Evolutionary conservation across 306 rosid species (phyloP), one percentile per base, ranked within the genome.

Genomic region (Cicer bijugum): DNA sequence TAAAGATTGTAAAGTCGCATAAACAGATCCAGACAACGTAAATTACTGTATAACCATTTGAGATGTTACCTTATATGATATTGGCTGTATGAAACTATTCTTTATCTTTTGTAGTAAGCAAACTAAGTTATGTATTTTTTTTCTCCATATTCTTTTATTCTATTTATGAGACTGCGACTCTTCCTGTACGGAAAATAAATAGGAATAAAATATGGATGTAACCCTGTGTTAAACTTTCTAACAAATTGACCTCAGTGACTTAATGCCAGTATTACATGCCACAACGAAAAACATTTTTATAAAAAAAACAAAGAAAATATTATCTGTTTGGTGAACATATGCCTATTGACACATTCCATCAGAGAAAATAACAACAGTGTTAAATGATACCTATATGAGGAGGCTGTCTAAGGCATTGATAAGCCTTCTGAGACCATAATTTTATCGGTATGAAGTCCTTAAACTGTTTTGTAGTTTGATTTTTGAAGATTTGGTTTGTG

Each of bases 331-430:
- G 55, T 53, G n/a, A 37, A 23, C 8, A 38, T 55, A 28, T 38
- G 37, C 50, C 3, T 67, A 57, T 69, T 1, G 7, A 12, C 58
- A 12, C 51, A 59, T 69, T 48, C 48, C 42, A 55, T 39, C 39
- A 40, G 46, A 19, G 40, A 60, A 37, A 60, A 72, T 65, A 37
- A 43, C 53, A 16, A 72, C 48, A 4, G 11, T 79, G 56, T 23
- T 70, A 62, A 39, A 64, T 65, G 51, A 46, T 65, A 56, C 55
- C 52, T 11, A 14, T 52, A 17, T 9, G 60, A 43, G 67, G 71
- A 64, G 65, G 67, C 59, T 50, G 33, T 70, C 47, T 39, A 39
- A 46, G 74, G 59, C 75, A 44, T 76, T 38, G 40, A 9, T 66
- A 57, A 68, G 44, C 73, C 45, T 19, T 14, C 9, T 20, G 4